These are phyloP conservation scores for Planoprotostelium fungivorum DNA, from an alignment of 78 protist genomes.

Conservation along the genomic window DNA sequence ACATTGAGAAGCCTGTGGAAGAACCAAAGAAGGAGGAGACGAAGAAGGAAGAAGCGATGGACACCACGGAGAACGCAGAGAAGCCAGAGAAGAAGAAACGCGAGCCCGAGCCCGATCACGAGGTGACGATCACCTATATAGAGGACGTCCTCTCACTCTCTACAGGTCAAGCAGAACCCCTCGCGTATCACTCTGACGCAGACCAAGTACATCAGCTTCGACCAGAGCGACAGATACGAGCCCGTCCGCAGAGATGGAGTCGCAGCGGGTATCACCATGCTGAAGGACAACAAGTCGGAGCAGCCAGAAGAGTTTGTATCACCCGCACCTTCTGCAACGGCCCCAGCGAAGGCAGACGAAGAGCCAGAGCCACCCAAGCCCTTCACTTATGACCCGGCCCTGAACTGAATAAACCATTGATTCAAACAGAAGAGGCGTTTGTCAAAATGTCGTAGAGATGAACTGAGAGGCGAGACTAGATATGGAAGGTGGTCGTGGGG, in stretches of 20 bases:
- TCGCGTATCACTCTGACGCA: conserved; percentile 81
- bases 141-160: not conserved
- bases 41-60: conserved; percentile 40
- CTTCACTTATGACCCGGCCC: conserved; percentile 9
- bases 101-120: conserved; percentile 40
- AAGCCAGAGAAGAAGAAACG: conserved; percentile 54
- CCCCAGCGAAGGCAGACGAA: not conserved
- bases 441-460: too few relatives aligned
- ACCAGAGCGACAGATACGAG: conserved; percentile 44
- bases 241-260: conserved; percentile 58
- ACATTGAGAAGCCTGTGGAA: conserved; percentile 19
- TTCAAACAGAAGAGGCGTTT: too few relatives aligned
- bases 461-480: too few relatives aligned
- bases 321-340: conserved; percentile 8
- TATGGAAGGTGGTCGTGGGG: too few relatives aligned
- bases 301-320: conserved; percentile 54
- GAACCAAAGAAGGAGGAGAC: conserved; percentile 17
- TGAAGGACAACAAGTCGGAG: conserved; percentile 33
- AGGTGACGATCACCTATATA: not conserved
- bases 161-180: conserved; percentile 76
- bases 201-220: conserved; percentile 23
- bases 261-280: conserved; percentile 43
- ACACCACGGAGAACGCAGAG: conserved; percentile 36
- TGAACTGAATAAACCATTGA: too few relatives aligned
- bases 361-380: conserved; percentile 67